phyloP scores from a whole-genome alignment of 148 eudicot genomes.

The Spergularia marina region DNA sequence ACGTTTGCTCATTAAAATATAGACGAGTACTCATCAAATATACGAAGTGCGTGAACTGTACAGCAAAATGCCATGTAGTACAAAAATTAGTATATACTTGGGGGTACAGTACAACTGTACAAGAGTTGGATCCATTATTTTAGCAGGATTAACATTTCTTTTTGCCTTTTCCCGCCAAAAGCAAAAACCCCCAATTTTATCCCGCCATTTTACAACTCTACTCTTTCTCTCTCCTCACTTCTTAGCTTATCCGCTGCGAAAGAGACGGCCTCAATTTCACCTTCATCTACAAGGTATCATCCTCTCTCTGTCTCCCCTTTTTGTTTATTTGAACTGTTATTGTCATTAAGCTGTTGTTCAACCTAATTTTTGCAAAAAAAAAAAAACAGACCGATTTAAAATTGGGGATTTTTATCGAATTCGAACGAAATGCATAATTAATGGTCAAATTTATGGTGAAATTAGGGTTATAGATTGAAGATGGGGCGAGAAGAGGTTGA shows the following conservation, averaged over 20 bases:
- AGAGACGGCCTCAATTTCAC: background rate
- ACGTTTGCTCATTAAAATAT: no score
- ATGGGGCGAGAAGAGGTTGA: slow-evolving; percentile 52
- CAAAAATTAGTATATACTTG: no score
- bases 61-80: no score
- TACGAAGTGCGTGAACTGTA: no score
- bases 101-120: no score
- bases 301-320: background rate
- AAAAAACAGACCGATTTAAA: background rate
- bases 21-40: no score
- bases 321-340: no score
- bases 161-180: slow-evolving; percentile 23
- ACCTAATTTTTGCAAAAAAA: no score
- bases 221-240: background rate
- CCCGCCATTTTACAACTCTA: slow-evolving; percentile 28
- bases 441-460: background rate
- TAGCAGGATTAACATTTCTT: no score
- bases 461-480: slow-evolving; percentile 11
- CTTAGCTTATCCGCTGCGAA: background rate
- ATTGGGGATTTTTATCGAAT: background rate
- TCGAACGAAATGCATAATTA: background rate
- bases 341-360: no score
- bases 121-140: no score
- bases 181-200: slow-evolving; percentile 8
- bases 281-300: slow-evolving; percentile 10